These are phyloP conservation scores for Rhododendron molle DNA, from an alignment of 148 eudicot genomes.

Conservation along the genomic window DNA sequence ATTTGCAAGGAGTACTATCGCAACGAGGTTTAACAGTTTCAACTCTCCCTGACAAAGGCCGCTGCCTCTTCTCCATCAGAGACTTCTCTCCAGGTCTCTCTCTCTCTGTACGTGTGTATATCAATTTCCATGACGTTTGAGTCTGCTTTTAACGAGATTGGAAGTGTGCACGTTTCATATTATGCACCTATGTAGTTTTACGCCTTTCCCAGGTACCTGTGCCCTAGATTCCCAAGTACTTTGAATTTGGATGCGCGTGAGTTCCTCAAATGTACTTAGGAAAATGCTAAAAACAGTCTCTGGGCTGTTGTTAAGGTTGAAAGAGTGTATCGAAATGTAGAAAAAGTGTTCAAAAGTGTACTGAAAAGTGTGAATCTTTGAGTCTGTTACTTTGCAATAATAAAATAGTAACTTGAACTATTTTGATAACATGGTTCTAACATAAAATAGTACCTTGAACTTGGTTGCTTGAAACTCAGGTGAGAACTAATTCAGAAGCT, in stretches of 20 bases:
- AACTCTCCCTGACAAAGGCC: slow-evolving; percentile 57
- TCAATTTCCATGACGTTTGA: background rate
- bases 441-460: background rate
- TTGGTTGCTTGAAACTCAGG: background rate
- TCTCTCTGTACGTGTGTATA: background rate
- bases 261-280: background rate
- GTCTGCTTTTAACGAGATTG: too few species aligned
- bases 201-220: background rate
- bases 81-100: slow-evolving; percentile 69
- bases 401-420: too few species aligned
- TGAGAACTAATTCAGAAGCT: background rate
- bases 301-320: too few species aligned
- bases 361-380: too few species aligned
- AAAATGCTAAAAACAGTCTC: too few species aligned
- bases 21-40: slow-evolving; percentile 42
- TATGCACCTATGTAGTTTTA: background rate
- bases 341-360: too few species aligned
- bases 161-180: too few species aligned
- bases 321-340: too few species aligned
- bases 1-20: slow-evolving; percentile 32
- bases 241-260: background rate
- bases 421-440: background rate
- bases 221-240: background rate
- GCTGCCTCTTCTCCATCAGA: slow-evolving; percentile 57
- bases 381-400: too few species aligned